Evolutionary conservation across 2,329 filamentous ascomycete species (phyloP).

Genomic region (Elsinoe batatas): DNA sequence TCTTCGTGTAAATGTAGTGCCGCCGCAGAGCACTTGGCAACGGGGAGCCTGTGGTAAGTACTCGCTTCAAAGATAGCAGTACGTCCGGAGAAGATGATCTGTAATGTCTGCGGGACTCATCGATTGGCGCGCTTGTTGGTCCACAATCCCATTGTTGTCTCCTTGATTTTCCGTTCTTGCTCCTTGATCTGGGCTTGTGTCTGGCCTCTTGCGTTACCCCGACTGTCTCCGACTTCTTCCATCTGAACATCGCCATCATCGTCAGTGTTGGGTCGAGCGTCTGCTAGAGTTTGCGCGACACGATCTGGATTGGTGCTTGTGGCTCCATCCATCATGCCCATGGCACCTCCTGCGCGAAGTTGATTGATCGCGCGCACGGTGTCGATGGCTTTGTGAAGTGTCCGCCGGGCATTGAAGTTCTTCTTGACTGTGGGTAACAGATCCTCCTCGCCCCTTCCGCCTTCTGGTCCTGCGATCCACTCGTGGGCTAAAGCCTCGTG

Average conservation of each 20-base stretch:
- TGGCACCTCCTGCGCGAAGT: slow-evolving; percentile 47
- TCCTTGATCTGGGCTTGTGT: slow-evolving; percentile 26
- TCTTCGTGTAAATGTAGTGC: slow-evolving; percentile 2
- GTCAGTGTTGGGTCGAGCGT: slow-evolving; percentile 19
- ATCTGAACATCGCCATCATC: slow-evolving; percentile 24
- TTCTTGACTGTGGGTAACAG: slow-evolving; percentile 57
- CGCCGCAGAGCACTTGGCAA: not conserved
- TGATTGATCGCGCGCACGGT: slow-evolving; percentile 61
- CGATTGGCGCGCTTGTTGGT: slow-evolving; percentile 13
- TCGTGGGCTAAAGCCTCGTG: slow-evolving; percentile 61
- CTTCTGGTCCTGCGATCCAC: slow-evolving; percentile 52
- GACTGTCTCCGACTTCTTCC: slow-evolving; percentile 44
- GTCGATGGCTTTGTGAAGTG: slow-evolving; percentile 57
- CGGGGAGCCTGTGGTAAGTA: not conserved
- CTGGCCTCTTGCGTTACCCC: slow-evolving; percentile 51
- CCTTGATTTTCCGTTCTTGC: slow-evolving; percentile 41
- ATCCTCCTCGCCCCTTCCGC: slow-evolving; percentile 41
- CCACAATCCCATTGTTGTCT: slow-evolving; percentile 51
- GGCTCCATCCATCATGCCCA: slow-evolving; percentile 53
- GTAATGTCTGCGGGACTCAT: not conserved
- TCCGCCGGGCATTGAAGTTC: slow-evolving; percentile 58
- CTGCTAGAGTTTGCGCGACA: slow-evolving; percentile 15
- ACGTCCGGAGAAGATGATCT: not conserved
- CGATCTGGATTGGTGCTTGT: slow-evolving; percentile 45
- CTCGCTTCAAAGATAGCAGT: not conserved